These are phyloP conservation scores for Trypanosoma cruzi DNA, from an alignment of 208 protist genomes.

Conservation along the genomic window DNA sequence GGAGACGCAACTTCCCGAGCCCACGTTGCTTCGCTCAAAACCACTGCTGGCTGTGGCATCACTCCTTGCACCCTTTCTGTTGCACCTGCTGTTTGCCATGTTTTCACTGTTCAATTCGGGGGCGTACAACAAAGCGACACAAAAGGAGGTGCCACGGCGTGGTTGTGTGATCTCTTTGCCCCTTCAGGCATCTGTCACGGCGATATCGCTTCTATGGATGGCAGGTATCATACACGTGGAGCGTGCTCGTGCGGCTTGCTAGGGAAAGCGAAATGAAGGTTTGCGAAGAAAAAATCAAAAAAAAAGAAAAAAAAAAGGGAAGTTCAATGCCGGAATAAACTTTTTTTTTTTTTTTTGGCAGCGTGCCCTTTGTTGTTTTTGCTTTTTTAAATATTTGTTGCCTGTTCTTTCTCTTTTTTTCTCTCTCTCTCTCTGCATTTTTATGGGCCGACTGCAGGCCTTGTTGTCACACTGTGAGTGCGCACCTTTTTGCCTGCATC, in stretches of 20 bases:
- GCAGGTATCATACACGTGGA: conserved; percentile 28
- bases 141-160: conserved; percentile 19
- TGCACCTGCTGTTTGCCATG: conserved; percentile 30
- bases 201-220: conserved; percentile 48
- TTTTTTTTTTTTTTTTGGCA: no score
- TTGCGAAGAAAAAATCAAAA: background rate
- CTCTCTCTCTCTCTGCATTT: background rate
- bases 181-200: conserved; percentile 51
- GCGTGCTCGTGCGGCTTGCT: conserved; percentile 7
- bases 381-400: background rate
- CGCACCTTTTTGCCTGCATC: background rate
- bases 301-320: no score
- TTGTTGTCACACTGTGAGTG: background rate
- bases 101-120: conserved; percentile 23
- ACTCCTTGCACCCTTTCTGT: conserved; percentile 3
- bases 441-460: no score
- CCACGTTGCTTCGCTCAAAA: conserved; percentile 7
- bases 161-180: conserved; percentile 54
- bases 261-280: background rate
- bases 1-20: conserved; percentile 1
- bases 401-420: background rate
- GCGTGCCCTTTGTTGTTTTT: no score
- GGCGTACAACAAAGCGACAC: conserved; percentile 23
- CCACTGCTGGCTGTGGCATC: conserved; percentile 8
- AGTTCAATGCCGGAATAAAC: no score